Evolutionary conservation across 2,329 filamentous ascomycete genomes (phyloP).

Genomic region (Cladosporium phlei): DNA sequence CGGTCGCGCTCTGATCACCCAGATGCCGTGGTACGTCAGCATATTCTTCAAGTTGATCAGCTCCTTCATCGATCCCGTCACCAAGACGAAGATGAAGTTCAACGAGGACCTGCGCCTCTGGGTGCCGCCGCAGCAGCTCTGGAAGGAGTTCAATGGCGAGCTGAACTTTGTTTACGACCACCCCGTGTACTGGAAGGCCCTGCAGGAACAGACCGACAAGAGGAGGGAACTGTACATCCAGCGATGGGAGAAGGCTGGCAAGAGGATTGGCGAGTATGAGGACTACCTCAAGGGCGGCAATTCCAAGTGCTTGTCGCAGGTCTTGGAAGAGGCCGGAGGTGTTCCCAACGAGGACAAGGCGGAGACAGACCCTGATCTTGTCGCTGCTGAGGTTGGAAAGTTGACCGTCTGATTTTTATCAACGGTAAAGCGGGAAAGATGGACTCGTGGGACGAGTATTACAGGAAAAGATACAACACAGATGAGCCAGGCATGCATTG

Average conservation of each 20-base stretch:
- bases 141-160: constrained; percentile 71
- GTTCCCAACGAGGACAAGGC: constrained; percentile 5
- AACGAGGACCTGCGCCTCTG: constrained; percentile 85
- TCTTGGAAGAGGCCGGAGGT: constrained; percentile 17
- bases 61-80: constrained; percentile 93
- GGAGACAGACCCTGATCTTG: constrained; percentile 16
- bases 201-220: constrained; percentile 66
- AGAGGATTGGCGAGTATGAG: constrained; percentile 80
- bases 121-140: constrained; percentile 76
- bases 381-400: constrained; percentile 19
- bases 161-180: constrained; percentile 93
- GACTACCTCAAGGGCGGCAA: constrained; percentile 74
- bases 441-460: not conserved
- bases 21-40: constrained; percentile 84
- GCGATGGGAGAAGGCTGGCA: constrained; percentile 76
- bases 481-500: too few species aligned
- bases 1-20: constrained; percentile 82
- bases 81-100: constrained; percentile 92
- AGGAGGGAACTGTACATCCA: constrained; percentile 58
- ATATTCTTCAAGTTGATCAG: constrained; percentile 96
- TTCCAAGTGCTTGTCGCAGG: constrained; percentile 26
- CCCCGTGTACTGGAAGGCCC: constrained; percentile 77
- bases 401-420: too few species aligned
- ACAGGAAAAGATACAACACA: too few species aligned
- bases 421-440: constrained; percentile 1